phyloP scores from a whole-genome alignment of 352 stramenopile genomes.

The Phytopythium vexans region DNA sequence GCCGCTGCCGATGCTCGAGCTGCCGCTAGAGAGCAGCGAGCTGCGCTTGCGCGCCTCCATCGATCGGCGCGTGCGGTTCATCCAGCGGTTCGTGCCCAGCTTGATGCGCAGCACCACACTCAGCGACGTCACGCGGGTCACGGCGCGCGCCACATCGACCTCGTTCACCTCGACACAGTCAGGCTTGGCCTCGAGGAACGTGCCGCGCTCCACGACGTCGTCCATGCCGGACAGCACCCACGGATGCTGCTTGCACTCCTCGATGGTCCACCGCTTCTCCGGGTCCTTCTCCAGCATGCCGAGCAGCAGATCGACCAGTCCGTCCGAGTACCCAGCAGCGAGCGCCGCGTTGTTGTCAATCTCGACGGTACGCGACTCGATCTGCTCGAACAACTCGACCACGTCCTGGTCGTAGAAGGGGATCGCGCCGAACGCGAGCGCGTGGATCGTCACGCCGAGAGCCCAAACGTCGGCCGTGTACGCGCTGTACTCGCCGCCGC shows the following conservation, averaged over 20 bases:
- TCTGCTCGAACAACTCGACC: constrained; percentile 81
- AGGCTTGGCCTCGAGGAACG: constrained; percentile 48
- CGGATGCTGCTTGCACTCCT: constrained; percentile 62
- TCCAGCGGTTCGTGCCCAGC: constrained; percentile 76
- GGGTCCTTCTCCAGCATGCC: constrained; percentile 77
- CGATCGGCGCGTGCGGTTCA: constrained; percentile 61
- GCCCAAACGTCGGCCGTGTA: constrained; percentile 87
- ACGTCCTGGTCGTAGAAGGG: constrained; percentile 84
- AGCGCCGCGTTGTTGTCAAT: constrained; percentile 15
- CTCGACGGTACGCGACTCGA: constrained; percentile 53
- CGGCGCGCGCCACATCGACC: constrained; percentile 60
- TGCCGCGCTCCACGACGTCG: constrained; percentile 18
- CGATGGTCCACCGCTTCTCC: constrained; percentile 61
- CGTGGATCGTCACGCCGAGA: constrained; percentile 81
- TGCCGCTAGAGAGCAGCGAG: constrained; percentile 16
- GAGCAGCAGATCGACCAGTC: constrained; percentile 41
- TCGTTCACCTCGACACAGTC: constrained; percentile 54
- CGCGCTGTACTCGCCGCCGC: constrained; percentile 72
- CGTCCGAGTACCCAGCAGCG: constrained; percentile 17
- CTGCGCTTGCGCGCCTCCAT: constrained; percentile 41
- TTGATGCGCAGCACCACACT: constrained; percentile 78
- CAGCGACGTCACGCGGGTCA: constrained; percentile 74
- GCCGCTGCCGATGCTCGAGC: constrained; percentile 6
- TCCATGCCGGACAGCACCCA: constrained; percentile 66
- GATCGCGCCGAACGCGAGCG: constrained; percentile 72